Evolutionary conservation across 345 rosid genomes (phyloP).

Genomic region (Salix suchowensis): DNA sequence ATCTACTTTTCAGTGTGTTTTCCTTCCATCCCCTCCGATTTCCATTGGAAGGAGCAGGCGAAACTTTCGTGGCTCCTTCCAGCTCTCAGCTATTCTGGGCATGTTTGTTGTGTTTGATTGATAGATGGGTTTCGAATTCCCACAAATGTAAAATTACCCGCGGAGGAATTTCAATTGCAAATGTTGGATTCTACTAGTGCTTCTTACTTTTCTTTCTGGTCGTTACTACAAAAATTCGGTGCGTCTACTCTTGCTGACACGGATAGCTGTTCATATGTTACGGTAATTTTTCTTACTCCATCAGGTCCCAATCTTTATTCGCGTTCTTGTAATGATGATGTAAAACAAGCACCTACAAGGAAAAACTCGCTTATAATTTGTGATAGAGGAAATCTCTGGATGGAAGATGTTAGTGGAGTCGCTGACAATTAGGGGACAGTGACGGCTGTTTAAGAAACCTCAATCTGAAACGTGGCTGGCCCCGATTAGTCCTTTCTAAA

Average conservation of each 20-base stretch:
- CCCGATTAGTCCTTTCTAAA: no score
- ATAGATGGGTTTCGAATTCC: conserved; percentile 1
- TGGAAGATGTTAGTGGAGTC: no score
- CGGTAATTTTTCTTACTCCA: no score
- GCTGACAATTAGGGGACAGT: no score
- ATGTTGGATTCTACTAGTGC: conserved; percentile 2
- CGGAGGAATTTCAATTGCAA: conserved; percentile 8
- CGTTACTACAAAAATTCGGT: neutral
- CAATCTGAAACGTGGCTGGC: no score
- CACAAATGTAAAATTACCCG: conserved; percentile 11
- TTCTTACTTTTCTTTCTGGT: neutral
- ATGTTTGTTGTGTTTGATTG: conserved; percentile 17
- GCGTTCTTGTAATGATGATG: no score
- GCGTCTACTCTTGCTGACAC: neutral
- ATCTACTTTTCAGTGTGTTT: conserved; percentile 12
- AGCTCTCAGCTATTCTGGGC: neutral
- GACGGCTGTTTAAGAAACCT: no score
- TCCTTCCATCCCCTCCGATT: conserved; percentile 2
- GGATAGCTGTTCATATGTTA: neutral
- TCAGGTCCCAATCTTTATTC: no score
- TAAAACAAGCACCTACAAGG: no score
- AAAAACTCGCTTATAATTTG: no score
- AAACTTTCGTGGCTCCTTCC: neutral
- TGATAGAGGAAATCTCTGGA: no score
- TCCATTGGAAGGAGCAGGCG: conserved; percentile 2